Conservation (phyloP, 2,329 filamentous ascomycete genomes). For the Botrytis galanthina region DNA sequence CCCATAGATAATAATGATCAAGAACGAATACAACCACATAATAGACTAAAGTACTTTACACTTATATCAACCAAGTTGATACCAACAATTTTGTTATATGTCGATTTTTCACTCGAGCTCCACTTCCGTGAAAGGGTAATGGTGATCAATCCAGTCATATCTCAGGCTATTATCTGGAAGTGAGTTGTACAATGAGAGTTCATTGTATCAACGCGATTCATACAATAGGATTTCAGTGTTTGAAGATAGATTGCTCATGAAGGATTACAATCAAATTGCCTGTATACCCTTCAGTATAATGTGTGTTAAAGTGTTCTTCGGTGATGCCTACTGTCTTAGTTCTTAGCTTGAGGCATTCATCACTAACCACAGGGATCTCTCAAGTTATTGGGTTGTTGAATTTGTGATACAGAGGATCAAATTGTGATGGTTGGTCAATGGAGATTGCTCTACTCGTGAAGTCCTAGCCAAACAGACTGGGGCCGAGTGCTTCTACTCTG, state of each 20-base stretch:
- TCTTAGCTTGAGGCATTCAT: neutral
- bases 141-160: neutral
- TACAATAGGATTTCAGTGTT: neutral
- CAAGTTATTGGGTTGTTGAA: too few species aligned
- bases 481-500: neutral
- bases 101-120: neutral
- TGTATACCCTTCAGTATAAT: neutral
- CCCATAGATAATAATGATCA: too few species aligned
- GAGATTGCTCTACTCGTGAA: neutral
- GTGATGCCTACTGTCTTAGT: neutral
- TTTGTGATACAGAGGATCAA: neutral
- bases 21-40: too few species aligned
- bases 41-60: too few species aligned
- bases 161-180: neutral
- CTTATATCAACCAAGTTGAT: too few species aligned
- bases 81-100: too few species aligned
- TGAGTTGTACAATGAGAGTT: neutral
- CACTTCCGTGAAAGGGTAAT: neutral
- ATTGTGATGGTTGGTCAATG: neutral
- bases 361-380: too few species aligned
- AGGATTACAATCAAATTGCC: neutral
- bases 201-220: neutral
- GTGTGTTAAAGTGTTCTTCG: neutral
- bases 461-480: neutral
- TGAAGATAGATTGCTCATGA: neutral